Conservation (phyloP, 225 moss, liverwort and hornwort genomes). For the Antitrichia curtipendula region DNA sequence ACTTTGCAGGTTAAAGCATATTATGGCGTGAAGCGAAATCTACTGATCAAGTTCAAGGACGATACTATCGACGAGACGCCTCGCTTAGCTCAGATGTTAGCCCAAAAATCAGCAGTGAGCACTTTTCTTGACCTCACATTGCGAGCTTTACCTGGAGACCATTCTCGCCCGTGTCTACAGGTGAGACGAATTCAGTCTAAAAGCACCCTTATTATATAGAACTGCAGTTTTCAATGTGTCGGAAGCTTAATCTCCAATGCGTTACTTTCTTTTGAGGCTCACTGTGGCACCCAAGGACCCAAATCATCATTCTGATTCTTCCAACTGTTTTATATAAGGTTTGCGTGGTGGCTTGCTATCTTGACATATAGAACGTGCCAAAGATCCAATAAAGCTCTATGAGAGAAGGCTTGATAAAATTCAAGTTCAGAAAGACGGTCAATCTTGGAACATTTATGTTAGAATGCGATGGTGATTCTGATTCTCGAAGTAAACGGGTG, state of each 20-base stretch:
- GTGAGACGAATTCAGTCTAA: neutral
- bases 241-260: neutral
- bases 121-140: constrained; percentile 57
- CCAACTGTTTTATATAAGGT: neutral
- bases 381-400: neutral
- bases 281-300: neutral
- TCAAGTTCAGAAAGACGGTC: neutral
- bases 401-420: neutral
- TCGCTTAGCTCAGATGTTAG: constrained; percentile 51
- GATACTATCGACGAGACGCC: constrained; percentile 80
- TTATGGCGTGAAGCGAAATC: constrained; percentile 69
- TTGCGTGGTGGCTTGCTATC: neutral
- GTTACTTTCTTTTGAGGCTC: neutral
- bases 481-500: neutral
- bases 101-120: constrained; percentile 67
- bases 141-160: constrained; percentile 71
- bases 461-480: neutral
- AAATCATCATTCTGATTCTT: neutral
- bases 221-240: neutral
- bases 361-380: neutral
- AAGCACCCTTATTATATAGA: neutral
- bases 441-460: neutral
- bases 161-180: constrained; percentile 74
- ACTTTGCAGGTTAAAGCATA: constrained; percentile 59
- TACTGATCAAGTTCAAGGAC: constrained; percentile 72